Base-by-base conservation (phyloP, 495 filamentous ascomycete species). In the Podospora pseudoanserina region DNA sequence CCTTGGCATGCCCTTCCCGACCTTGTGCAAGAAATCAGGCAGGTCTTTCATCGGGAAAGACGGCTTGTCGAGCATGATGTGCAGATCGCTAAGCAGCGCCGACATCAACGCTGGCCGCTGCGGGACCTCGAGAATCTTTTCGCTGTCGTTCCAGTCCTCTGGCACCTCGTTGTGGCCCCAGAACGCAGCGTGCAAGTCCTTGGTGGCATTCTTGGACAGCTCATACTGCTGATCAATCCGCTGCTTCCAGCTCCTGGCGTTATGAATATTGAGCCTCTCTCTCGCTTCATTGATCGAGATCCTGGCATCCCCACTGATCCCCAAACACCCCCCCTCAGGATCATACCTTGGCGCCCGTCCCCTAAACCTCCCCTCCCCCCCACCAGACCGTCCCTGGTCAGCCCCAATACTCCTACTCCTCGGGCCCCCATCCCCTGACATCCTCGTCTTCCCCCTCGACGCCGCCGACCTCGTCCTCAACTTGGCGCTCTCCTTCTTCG, bases 1-100 rank as follows among this genome's bases (percentile, higher is more conserved):
- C 73, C 87, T 85, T 2, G 95, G 95, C 86, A 99, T 95, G 2
- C 96, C 95, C 78, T 99, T 99, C 4, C 95, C 95, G 72, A 98
- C 90, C 58, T 85, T 84, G 75, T 97, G 85, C 27, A 99, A 81
- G 76, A 93, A 99, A 39, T 88, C 84, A 0, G 94, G 91, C 65
- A 91, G 89, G 2, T 96, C 89, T 4, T 85, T 82, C 27, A 95
- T 77, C 3, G 92, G 89, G 74, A 99, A 99, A 0, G 91, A 94
- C 1, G 95, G 95, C 75, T 97, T 97, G 81, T 98, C 95, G 60
- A 99, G 84, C 16, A 88, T 78, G 67, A 99, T 82, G 67, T 94
- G 89, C 5, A 98, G 81, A 74, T 99, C 95, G 73, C 88, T 93
- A 70, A 97, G 88, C 68, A 91, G 79, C 11, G 89, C 83, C 16